These are phyloP conservation scores for Scleromitrula shiraiana DNA, from an alignment of 2,329 filamentous ascomycete species.

Conservation along the genomic window DNA sequence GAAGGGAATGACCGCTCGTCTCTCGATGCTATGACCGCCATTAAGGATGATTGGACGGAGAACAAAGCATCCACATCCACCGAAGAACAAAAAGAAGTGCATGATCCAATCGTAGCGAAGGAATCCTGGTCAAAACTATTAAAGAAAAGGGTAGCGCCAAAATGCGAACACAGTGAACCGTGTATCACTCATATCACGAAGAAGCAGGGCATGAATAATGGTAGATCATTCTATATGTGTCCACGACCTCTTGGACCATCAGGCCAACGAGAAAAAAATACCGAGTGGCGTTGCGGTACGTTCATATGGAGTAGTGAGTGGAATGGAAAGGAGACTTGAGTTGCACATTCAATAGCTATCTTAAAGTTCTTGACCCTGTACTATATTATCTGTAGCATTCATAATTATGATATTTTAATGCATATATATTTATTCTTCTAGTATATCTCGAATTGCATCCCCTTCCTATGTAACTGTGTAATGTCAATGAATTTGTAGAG, in stretches of 20 bases:
- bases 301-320: slow-evolving; percentile 50
- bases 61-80: slow-evolving; percentile 12
- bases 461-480: no score
- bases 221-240: slow-evolving; percentile 58
- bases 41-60: neutral
- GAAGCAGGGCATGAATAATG: slow-evolving; percentile 79
- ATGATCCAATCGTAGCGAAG: slow-evolving; percentile 65
- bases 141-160: slow-evolving; percentile 62
- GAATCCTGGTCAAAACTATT: slow-evolving; percentile 84
- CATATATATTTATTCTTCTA: no score
- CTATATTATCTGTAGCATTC: neutral
- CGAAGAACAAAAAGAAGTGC: slow-evolving; percentile 31
- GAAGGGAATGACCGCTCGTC: neutral
- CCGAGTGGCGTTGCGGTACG: slow-evolving; percentile 79
- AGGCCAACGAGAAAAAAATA: slow-evolving; percentile 74
- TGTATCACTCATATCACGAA: slow-evolving; percentile 80
- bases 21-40: neutral
- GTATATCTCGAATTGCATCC: no score
- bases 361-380: no score
- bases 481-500: no score
- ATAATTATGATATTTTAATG: no score
- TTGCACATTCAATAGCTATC: no score
- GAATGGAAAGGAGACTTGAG: slow-evolving; percentile 7
- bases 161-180: slow-evolving; percentile 81
- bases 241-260: slow-evolving; percentile 71